Base-by-base conservation (phyloP, 441 rosid species). In the Sinapis alba region DNA sequence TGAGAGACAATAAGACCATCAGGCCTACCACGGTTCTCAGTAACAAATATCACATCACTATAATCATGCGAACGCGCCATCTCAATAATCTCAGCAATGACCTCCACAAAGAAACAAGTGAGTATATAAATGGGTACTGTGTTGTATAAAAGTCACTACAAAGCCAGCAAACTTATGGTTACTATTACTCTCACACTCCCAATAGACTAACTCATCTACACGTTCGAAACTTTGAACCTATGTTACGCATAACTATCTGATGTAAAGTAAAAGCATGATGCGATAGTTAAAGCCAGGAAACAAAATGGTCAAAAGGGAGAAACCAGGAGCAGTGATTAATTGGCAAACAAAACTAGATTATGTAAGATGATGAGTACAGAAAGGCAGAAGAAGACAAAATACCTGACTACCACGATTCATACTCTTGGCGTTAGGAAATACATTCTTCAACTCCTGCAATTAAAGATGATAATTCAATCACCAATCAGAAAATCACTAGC, bases 351-450 rank as follows among this genome's bases (percentile, higher is more conserved):
- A 65, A 30, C 36, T 5, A 1, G 63, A 19, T 5, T 50, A 50
- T 16, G 24, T 26, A 9, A 27, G 68, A 78, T 56, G 16, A 23
- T 6, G 18, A 58, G 34, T 9, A 3, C 36, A 56, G 21, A 65
- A 32, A 38, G 60, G 56, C 38, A 68, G 27, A 62, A 68, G 47
- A 62, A 10, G 7, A n/a, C 47, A 36, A 32, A 32, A 4, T 24
- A 91, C 99, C 94, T 93, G 97, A 75, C 86, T 78, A 84, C 99
- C 99, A 74, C 97, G 94, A 72, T 96, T 93, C 72, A 93, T 86
- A 43, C 92, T 79, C 74, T 83, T 85, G 0, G 98, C 87, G 80
- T 91, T 91, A 7, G 99, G 99, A 72, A 96, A 88, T 11, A 90
- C 91, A 80, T 83, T 71, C 74, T 88, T 96, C 88, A 96, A 81